Conservation (phyloP, 2,329 filamentous ascomycete genomes). For the Macroventuria anomochaeta region DNA sequence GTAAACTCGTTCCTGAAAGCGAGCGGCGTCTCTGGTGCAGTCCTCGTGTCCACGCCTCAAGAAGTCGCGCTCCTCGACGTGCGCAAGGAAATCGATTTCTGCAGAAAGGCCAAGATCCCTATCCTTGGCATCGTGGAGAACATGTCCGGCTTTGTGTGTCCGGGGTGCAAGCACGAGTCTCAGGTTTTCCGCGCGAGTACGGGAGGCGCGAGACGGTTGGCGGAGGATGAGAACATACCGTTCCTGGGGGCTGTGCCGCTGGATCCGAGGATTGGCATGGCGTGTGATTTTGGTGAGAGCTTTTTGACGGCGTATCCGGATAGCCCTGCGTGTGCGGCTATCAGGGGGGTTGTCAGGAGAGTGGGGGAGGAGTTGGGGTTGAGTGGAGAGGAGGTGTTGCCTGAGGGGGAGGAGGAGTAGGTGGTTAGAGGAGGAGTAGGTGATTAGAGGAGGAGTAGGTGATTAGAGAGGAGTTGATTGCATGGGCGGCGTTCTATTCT, state of each 20-base stretch:
- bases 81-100: constrained; percentile 97
- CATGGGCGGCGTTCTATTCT: constrained; percentile 3
- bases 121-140: constrained; percentile 94
- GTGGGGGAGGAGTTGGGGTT: constrained; percentile 61
- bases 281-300: constrained; percentile 96
- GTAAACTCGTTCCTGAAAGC: constrained; percentile 92
- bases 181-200: constrained; percentile 93
- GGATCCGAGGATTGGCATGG: constrained; percentile 93
- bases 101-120: constrained; percentile 87
- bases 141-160: constrained; percentile 97
- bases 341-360: constrained; percentile 78
- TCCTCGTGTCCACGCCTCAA: constrained; percentile 93
- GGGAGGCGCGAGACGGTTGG: constrained; percentile 80
- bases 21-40: constrained; percentile 89
- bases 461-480: no score
- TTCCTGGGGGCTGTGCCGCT: constrained; percentile 90
- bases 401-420: constrained; percentile 21
- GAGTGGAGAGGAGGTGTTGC: constrained; percentile 37
- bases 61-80: constrained; percentile 93
- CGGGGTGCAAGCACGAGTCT: constrained; percentile 78
- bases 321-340: constrained; percentile 84
- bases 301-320: constrained; percentile 95
- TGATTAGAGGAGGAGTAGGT: no score
- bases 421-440: no score
- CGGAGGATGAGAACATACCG: constrained; percentile 83